Evolutionary conservation across 192 early-diverging fungal genomes (phyloP).

Genomic region (Umbelopsis isabellina): DNA sequence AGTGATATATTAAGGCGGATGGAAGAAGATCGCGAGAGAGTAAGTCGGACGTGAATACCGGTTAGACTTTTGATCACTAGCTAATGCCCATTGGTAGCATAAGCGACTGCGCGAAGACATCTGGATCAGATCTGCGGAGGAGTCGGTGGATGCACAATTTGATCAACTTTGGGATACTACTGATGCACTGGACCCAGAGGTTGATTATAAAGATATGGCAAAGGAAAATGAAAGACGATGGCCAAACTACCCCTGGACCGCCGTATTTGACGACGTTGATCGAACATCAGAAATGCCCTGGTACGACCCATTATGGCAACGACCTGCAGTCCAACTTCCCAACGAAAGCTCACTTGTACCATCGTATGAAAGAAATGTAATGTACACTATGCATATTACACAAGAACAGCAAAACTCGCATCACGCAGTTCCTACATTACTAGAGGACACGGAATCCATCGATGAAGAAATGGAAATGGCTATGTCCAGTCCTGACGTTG

Average conservation of each 20-base stretch:
- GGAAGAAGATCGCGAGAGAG: conserved; percentile 62
- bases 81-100: conserved; percentile 37
- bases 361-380: neutral
- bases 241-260: conserved; percentile 5
- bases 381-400: neutral
- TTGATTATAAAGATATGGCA: conserved; percentile 43
- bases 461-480: conserved; percentile 20
- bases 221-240: conserved; percentile 11
- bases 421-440: neutral
- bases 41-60: conserved; percentile 26
- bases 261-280: conserved; percentile 7
- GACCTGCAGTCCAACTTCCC: neutral
- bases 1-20: conserved; percentile 58
- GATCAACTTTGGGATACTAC: conserved; percentile 49
- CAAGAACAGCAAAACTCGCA: neutral
- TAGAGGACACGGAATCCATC: conserved; percentile 4
- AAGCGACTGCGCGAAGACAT: conserved; percentile 60
- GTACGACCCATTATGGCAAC: conserved; percentile 16
- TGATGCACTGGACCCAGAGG: conserved; percentile 46
- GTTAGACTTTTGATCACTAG: neutral
- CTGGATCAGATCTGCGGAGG: conserved; percentile 54
- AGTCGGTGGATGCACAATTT: conserved; percentile 47
- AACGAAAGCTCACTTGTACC: neutral
- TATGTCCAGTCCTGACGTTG: conserved; percentile 8
- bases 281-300: neutral